phyloP scores from a whole-genome alignment of 1,284 basidiomycete species.

The Moesziomyces antarcticus region DNA sequence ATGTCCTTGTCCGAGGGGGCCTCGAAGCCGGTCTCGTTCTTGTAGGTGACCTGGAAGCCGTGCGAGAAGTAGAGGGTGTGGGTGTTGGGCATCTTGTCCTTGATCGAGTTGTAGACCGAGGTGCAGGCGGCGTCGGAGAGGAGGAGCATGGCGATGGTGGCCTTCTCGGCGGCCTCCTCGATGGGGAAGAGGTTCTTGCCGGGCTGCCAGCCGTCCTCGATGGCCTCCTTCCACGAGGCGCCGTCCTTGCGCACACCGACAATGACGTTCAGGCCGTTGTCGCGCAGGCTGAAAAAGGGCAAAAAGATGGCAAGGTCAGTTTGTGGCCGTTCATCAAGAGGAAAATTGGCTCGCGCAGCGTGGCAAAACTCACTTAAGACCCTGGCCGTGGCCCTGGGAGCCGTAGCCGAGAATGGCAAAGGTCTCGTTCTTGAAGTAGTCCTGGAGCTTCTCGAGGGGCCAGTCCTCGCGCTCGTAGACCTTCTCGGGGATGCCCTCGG shows the following conservation, averaged over 20 bases:
- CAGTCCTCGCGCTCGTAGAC: conserved; percentile 99
- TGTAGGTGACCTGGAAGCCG: conserved; percentile 99
- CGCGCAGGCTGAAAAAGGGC: conserved; percentile 75
- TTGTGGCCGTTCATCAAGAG: neutral
- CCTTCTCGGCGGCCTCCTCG: conserved; percentile 93
- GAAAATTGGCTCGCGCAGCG: no score
- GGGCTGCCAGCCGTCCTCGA: conserved; percentile 97
- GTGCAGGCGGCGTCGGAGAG: conserved; percentile 98
- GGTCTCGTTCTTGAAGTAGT: conserved; percentile 97
- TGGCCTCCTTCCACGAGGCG: conserved; percentile 94
- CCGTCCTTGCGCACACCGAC: conserved; percentile 98
- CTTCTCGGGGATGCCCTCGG: conserved; percentile 83
- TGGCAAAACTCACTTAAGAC: conserved; percentile 75
- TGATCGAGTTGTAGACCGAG: conserved; percentile 87
- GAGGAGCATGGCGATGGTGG: conserved; percentile 99
- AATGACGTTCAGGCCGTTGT: conserved; percentile 98
- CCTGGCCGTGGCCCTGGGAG: conserved; percentile 95
- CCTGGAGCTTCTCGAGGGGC: conserved; percentile 96
- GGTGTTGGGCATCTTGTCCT: conserved; percentile 91
- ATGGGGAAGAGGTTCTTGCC: conserved; percentile 98
- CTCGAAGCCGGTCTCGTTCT: conserved; percentile 93
- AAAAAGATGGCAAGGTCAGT: conserved; percentile 4
- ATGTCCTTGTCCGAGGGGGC: conserved; percentile 95
- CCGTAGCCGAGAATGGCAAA: conserved; percentile 94
- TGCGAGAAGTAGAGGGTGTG: conserved; percentile 99